These are phyloP conservation scores for Polyporus arcularius DNA, from an alignment of 768 basidiomycete genomes.

Conservation along the genomic window DNA sequence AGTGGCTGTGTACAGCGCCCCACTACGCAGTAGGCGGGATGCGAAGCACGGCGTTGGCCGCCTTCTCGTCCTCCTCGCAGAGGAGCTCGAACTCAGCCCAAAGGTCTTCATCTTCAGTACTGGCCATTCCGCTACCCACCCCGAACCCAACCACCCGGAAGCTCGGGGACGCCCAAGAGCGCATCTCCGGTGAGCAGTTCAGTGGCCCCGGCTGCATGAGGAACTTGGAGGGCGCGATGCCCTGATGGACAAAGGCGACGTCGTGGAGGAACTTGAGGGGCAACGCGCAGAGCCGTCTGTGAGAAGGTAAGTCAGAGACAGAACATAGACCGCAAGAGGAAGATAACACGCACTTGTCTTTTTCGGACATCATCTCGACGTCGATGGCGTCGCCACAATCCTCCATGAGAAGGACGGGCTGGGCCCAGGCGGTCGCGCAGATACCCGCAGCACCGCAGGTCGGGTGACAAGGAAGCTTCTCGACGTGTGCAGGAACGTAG, in stretches of 20 bases:
- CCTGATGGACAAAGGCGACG: constrained; percentile 30
- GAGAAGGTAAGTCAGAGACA: not conserved
- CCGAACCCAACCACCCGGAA: constrained; percentile 55
- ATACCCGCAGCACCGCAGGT: not conserved
- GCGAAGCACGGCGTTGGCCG: not conserved
- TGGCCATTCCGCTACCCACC: constrained; percentile 14
- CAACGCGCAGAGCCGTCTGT: constrained; percentile 25
- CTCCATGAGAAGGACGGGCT: constrained; percentile 47
- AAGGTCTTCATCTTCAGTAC: not conserved
- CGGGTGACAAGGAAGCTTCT: not conserved
- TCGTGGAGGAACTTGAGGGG: constrained; percentile 40
- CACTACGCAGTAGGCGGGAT: too few species aligned
- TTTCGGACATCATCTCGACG: constrained; percentile 13
- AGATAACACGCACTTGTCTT: constrained; percentile 9
- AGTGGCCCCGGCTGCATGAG: constrained; percentile 45
- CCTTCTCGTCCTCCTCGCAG: not conserved
- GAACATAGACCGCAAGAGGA: not conserved
- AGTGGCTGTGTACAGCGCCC: too few species aligned
- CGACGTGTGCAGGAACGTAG: constrained; percentile 36
- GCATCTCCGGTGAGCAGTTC: constrained; percentile 28
- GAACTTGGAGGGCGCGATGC: constrained; percentile 33
- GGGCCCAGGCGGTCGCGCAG: constrained; percentile 13
- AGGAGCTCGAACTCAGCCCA: not conserved
- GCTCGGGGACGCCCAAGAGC: constrained; percentile 31
- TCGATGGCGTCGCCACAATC: constrained; percentile 42